phyloP scores from a whole-genome alignment of 768 basidiomycete genomes.

The Leccinum rimulosum region DNA sequence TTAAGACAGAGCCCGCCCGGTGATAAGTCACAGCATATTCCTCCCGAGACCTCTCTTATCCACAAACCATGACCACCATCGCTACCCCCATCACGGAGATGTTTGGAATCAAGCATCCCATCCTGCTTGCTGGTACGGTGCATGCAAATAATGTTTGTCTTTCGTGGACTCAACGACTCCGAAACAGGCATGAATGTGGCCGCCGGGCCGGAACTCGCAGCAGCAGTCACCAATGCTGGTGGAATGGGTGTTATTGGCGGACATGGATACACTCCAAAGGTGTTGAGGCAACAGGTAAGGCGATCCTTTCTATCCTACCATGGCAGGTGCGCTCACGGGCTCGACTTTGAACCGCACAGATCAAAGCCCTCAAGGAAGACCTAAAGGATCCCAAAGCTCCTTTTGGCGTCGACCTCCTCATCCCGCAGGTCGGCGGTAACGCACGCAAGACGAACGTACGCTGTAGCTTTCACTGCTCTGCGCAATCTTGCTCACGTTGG shows the following conservation, averaged over 20 bases:
- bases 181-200: constrained; percentile 62
- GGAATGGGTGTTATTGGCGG: constrained; percentile 93
- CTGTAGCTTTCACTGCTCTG: not conserved
- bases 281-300: constrained; percentile 71
- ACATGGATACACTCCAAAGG: constrained; percentile 79
- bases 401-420: constrained; percentile 88
- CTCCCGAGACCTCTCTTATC: not conserved
- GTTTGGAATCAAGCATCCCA: constrained; percentile 86
- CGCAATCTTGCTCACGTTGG: constrained; percentile 1
- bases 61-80: constrained; percentile 48
- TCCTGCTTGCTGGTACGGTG: constrained; percentile 70
- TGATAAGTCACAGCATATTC: not conserved
- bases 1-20: not conserved
- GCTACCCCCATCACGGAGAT: constrained; percentile 85
- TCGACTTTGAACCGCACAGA: constrained; percentile 44
- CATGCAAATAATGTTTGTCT: constrained; percentile 31
- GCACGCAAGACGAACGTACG: constrained; percentile 89
- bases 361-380: constrained; percentile 67
- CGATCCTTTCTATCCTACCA: not conserved
- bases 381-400: constrained; percentile 74
- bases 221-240: constrained; percentile 92
- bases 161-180: constrained; percentile 21
- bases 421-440: constrained; percentile 82
- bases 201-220: constrained; percentile 80
- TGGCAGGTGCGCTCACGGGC: constrained; percentile 6